phyloP scores from a whole-genome alignment of 1,139 yeast genomes.

The Suhomyces wounanorum region DNA sequence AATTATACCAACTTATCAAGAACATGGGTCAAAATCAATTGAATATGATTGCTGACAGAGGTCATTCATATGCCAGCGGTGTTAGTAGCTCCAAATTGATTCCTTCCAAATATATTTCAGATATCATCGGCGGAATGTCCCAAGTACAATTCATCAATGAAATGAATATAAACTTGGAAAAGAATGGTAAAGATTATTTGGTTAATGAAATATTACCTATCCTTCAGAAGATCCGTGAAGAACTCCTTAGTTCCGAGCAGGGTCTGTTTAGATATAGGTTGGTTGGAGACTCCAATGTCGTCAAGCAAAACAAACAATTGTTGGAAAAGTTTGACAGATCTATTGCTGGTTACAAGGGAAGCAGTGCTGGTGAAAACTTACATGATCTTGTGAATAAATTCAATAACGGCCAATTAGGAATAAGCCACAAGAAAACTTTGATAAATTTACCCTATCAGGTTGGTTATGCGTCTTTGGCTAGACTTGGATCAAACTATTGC shows the following conservation, averaged over 20 bases:
- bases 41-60: slow-evolving; percentile 79
- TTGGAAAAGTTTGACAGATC: slow-evolving; percentile 37
- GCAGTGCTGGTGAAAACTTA: slow-evolving; percentile 6
- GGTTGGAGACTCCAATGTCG: slow-evolving; percentile 54
- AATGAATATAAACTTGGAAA: slow-evolving; percentile 53
- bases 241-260: slow-evolving; percentile 36
- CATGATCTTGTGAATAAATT: slow-evolving; percentile 12
- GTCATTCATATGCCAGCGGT: slow-evolving; percentile 81
- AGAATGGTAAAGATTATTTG: slow-evolving; percentile 52
- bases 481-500: slow-evolving; percentile 66
- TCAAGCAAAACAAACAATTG: slow-evolving; percentile 44
- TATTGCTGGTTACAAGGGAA: neutral
- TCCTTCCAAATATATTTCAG: slow-evolving; percentile 59
- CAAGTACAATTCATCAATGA: slow-evolving; percentile 73
- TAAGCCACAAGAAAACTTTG: slow-evolving; percentile 33
- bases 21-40: slow-evolving; percentile 77
- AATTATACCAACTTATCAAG: slow-evolving; percentile 71
- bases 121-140: slow-evolving; percentile 67
- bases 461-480: slow-evolving; percentile 74
- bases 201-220: slow-evolving; percentile 62
- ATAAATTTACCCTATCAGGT: slow-evolving; percentile 87
- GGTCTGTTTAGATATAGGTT: slow-evolving; percentile 53
- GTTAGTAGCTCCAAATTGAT: slow-evolving; percentile 68
- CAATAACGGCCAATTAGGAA: slow-evolving; percentile 14
- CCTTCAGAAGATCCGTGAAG: slow-evolving; percentile 54